Evolutionary conservation across 2,329 filamentous ascomycete species (phyloP), one percentile per base, ranked within the genome.

Genomic region (Colletotrichum tropicale): DNA sequence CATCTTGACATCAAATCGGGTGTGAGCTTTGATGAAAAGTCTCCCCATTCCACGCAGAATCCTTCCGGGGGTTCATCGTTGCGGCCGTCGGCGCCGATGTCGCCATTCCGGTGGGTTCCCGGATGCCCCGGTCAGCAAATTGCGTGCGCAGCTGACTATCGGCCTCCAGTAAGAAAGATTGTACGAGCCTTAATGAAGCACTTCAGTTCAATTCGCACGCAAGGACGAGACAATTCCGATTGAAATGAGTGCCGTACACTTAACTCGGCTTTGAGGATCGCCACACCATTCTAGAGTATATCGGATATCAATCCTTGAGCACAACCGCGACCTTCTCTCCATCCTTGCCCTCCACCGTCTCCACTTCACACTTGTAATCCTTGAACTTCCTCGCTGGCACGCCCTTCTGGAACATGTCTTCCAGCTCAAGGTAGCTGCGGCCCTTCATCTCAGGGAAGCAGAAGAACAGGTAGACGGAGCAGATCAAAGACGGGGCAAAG

Each of bases 401-500:
- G 2, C 56, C 56, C 12, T 71, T 75, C 32, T 64, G 66, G 66
- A 78, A 79, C 55, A 79, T 76, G 38, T 78, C 77, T 24, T 80
- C 77, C n/a, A 80, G 72, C 72, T 80, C 77, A 4, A 76, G 70
- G n/a, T 77, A 80, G 10, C 70, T 79, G 8, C 78, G 75, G 3
- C 75, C 77, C 24, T 77, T 70, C 21, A 80, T 82, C 75, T 83
- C 81, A 5, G 87, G 87, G 82, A 85, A 79, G 61, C 75, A 81
- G 55, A 81, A 80, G 21, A 84, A 36, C 69, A 80, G 83, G 28
- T 81, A 78, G 24, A 80, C 76, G 26, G 75, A 79, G n/a, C 82
- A 43, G 6, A 82, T 74, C 36, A 79, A 74, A 8, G 73, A 58
- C 4, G 83, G 77, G 0, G 79, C 84, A 1, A 81, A 83, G 76